Evolutionary conservation across 164 flowering plant genomes (phyloP).

Genomic region (Vitis rupestris): DNA sequence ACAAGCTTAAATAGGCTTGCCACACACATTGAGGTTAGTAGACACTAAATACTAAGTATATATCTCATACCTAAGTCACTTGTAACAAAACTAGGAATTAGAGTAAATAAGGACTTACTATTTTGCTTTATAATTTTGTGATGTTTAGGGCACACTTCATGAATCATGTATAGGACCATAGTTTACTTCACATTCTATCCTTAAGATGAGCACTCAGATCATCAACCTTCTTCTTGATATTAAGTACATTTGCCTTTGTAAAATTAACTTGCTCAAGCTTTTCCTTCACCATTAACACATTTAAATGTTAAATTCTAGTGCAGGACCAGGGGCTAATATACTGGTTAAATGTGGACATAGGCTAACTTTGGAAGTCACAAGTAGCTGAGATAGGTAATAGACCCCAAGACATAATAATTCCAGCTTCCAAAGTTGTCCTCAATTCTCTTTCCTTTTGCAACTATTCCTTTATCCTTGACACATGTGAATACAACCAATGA

Average conservation of each 20-base stretch:
- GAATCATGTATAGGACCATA: slow-evolving; percentile 23
- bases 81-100: background rate
- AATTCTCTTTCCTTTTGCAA: slow-evolving; percentile 72
- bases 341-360: background rate
- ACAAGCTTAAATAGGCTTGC: background rate
- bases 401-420: slow-evolving; percentile 34
- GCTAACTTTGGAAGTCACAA: slow-evolving; percentile 59
- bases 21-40: background rate
- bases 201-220: slow-evolving; percentile 56
- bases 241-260: slow-evolving; percentile 61
- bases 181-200: slow-evolving; percentile 42
- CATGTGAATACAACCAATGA: slow-evolving; percentile 36
- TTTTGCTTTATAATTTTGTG: slow-evolving; percentile 26
- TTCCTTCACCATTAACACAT: slow-evolving; percentile 52
- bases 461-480: slow-evolving; percentile 67
- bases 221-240: slow-evolving; percentile 67
- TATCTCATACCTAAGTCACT: too few relatives aligned
- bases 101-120: slow-evolving; percentile 29
- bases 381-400: slow-evolving; percentile 27
- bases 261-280: slow-evolving; percentile 62
- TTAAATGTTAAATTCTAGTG: slow-evolving; percentile 16
- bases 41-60: background rate
- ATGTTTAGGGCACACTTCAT: slow-evolving; percentile 24
- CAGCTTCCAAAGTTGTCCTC: slow-evolving; percentile 67
- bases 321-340: background rate